A percentile compares a stretch with the other conserved stretches of the same genome.
These are phyloP conservation scores for Carnegiea gigantea DNA, from an alignment of 179 eudicot genomes.

Conservation along the genomic window DNA sequence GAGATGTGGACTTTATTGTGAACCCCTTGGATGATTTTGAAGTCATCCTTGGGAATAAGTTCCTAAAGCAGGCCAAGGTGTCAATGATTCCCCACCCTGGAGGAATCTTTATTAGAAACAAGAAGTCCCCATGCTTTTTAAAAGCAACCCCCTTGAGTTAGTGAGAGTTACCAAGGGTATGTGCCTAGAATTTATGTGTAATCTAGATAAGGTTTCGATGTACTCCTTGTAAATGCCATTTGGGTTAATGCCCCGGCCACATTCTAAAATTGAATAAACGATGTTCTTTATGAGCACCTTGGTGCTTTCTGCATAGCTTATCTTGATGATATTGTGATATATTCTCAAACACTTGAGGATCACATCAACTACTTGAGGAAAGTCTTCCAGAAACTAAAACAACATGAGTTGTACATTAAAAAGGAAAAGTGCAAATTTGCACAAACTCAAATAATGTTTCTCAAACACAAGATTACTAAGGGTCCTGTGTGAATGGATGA, in stretches of 20 bases:
- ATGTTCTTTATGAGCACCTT: not conserved
- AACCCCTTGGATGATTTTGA: not conserved
- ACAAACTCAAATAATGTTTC: not conserved
- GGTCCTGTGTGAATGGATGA: not conserved
- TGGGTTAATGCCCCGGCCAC: not conserved
- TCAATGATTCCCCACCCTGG: not conserved
- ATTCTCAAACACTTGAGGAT: not conserved
- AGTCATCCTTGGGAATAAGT: not conserved
- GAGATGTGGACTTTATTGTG: too few species aligned
- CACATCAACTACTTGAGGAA: not conserved
- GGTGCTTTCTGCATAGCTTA: too few species aligned
- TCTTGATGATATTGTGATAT: not conserved
- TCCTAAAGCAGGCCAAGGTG: not conserved
- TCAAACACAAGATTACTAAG: not conserved
- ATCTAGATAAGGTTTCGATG: too few species aligned
- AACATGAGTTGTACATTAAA: not conserved
- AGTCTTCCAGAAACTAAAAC: not conserved
- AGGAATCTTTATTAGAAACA: not conserved
- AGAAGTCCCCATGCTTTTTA: not conserved
- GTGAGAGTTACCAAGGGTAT: not conserved
- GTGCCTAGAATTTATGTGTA: not conserved
- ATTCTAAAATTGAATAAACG: not conserved
- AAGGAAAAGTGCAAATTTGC: slow-evolving; percentile 2
- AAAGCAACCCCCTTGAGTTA: not conserved
- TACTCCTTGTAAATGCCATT: not conserved